These are phyloP conservation scores for Talaromyces proteolyticus DNA, from an alignment of 495 filamentous ascomycete species.

Conservation along the genomic window DNA sequence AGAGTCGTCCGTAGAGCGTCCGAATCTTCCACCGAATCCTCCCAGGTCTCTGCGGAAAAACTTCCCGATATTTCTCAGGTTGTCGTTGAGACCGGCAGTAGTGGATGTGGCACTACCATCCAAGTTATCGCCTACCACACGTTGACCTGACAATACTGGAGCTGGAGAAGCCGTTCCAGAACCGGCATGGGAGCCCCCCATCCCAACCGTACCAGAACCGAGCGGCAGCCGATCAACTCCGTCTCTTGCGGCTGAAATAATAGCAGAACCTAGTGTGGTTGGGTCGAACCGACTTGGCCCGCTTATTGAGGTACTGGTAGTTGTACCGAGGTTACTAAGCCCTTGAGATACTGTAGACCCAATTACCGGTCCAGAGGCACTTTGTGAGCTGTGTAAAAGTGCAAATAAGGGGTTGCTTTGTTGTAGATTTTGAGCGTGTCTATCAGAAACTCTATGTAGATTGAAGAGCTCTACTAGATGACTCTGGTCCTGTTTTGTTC, in stretches of 20 bases:
- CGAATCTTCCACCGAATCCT: slow-evolving; percentile 72
- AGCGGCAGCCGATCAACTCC: slow-evolving; percentile 74
- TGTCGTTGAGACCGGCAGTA: slow-evolving; percentile 66
- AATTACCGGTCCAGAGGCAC: slow-evolving; percentile 24
- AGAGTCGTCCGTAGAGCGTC: slow-evolving; percentile 30
- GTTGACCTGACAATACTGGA: background rate
- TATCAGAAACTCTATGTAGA: slow-evolving; percentile 62
- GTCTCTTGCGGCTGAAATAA: slow-evolving; percentile 82
- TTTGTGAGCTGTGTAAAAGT: slow-evolving; percentile 24
- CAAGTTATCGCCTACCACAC: background rate
- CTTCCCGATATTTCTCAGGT: slow-evolving; percentile 89
- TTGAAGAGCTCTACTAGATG: slow-evolving; percentile 84
- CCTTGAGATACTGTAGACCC: slow-evolving; percentile 30
- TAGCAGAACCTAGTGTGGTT: slow-evolving; percentile 58
- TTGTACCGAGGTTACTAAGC: slow-evolving; percentile 22
- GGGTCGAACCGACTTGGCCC: slow-evolving; percentile 65
- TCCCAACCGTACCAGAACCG: slow-evolving; percentile 11
- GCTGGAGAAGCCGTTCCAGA: slow-evolving; percentile 13
- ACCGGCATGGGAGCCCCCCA: slow-evolving; percentile 10
- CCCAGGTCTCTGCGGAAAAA: slow-evolving; percentile 90
- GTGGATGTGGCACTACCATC: slow-evolving; percentile 14
- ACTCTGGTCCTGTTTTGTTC: slow-evolving; percentile 69
- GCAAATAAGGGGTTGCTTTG: slow-evolving; percentile 38
- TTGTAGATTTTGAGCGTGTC: slow-evolving; percentile 40
- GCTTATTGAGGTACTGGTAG: slow-evolving; percentile 36